Percentiles rank a stretch among this genome's conserved stretches.
These are phyloP conservation scores for Xylaria sp. DNA, from an alignment of 2,329 filamentous ascomycete species.

Conservation along the genomic window DNA sequence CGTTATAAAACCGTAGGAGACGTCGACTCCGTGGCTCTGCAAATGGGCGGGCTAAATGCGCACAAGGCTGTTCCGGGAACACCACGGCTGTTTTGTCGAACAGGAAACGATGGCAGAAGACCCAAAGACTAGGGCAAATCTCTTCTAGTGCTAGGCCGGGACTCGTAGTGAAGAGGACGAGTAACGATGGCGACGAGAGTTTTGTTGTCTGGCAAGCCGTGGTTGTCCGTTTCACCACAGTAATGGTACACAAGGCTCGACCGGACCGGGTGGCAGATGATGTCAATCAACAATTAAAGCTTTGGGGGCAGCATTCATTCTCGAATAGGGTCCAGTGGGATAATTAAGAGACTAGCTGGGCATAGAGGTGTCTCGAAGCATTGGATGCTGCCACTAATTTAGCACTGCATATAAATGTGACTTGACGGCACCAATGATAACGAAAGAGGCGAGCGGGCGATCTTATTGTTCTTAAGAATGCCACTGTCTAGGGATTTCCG, in stretches of 20 bases:
- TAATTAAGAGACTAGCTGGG: not conserved
- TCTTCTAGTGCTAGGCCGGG: too few relatives aligned
- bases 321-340: not conserved
- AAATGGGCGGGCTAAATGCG: conserved; percentile 2
- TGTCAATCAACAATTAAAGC: conserved; percentile 30
- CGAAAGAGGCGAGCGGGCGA: not conserved
- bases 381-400: conserved; percentile 4
- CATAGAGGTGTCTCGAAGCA: conserved; percentile 3
- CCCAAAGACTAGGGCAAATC: not conserved
- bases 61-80: conserved; percentile 3
- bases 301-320: conserved; percentile 11
- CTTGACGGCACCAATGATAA: not conserved
- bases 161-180: not conserved
- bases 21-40: not conserved
- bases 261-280: conserved; percentile 9
- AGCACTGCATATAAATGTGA: conserved; percentile 16
- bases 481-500: conserved; percentile 13
- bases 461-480: conserved; percentile 23
- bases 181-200: conserved; percentile 5
- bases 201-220: not conserved
- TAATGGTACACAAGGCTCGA: conserved; percentile 15
- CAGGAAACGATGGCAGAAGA: not conserved
- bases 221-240: conserved; percentile 18
- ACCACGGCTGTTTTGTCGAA: not conserved
- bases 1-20: not conserved